Conservation (phyloP, 306 rosid genomes). For the Cercis canadensis region DNA sequence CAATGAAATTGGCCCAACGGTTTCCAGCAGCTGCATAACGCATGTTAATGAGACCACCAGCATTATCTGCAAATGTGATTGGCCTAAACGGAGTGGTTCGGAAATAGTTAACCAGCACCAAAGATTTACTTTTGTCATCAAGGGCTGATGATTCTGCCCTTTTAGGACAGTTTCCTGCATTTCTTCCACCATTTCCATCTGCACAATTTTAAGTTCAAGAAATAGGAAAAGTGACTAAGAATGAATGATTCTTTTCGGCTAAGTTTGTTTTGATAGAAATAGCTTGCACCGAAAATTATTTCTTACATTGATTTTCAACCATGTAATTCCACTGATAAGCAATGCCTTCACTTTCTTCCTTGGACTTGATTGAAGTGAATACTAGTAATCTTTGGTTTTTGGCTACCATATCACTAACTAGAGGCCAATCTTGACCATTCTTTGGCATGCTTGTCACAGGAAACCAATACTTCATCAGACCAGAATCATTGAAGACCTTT, state of each 20-base stretch:
- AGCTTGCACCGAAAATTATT: not conserved
- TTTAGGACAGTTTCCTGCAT: slow-evolving; percentile 69
- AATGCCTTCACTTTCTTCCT: slow-evolving; percentile 78
- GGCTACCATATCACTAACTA: slow-evolving; percentile 78
- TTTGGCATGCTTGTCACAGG: slow-evolving; percentile 79
- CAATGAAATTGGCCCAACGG: slow-evolving; percentile 82
- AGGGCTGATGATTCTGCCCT: slow-evolving; percentile 77
- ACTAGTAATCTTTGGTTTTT: slow-evolving; percentile 79
- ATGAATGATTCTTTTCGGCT: too few species aligned
- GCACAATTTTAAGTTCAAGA: slow-evolving; percentile 18
- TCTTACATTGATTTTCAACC: slow-evolving; percentile 86
- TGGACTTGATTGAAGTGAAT: slow-evolving; percentile 65
- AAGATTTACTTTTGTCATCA: slow-evolving; percentile 68
- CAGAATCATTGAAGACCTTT: slow-evolving; percentile 67
- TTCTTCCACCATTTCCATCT: slow-evolving; percentile 88
- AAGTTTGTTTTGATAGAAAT: not conserved
- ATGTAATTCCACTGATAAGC: slow-evolving; percentile 92
- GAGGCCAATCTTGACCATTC: slow-evolving; percentile 81
- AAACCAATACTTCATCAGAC: slow-evolving; percentile 82
- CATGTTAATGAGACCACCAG: slow-evolving; percentile 62
- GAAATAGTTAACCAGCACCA: slow-evolving; percentile 80
- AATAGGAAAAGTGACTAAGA: too few species aligned
- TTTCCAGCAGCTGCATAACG: slow-evolving; percentile 68
- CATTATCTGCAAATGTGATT: slow-evolving; percentile 56
- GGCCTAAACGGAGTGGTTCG: slow-evolving; percentile 54